Evolutionary conservation across 352 stramenopile species (phyloP), one percentile per base, ranked within the genome.

Genomic region (Phytophthora citrophthora): DNA sequence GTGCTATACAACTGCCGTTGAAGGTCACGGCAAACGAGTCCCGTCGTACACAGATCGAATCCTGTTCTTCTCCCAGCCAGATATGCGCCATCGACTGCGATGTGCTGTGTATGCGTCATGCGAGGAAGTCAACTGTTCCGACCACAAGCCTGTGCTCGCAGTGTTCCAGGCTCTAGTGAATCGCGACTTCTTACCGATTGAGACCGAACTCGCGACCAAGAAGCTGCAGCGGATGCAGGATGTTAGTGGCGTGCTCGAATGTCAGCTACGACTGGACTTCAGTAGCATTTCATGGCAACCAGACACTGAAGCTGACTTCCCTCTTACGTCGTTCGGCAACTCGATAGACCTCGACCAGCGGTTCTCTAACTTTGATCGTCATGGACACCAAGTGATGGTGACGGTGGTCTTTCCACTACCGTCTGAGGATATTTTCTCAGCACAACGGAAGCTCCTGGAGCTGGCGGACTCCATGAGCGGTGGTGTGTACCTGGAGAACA

Each of bases 11-110:
- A 90, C 79, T 3, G 51, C 52, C 0, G 60, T 91, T 1, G 72
- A 83, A 24, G 79, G 76, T n/a, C 79, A 80, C 16, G 79, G 82
- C 12, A 71, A 46, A 49, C 90, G 90, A 29, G 82, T 95, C 12
- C 91, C 91, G 23, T 97, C 89, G 24, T 97, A 96, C 66, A 97
- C 91, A 9, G 91, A 97, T 53, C 88, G 91, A 16, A 95, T 97
- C 29, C 68, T 97, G 36, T 89, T 86, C 45, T 84, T 89, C 45
- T 96, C 89, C 8, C 77, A 95, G 36, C 64, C 72, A 0, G 86
- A 94, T 59, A 78, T 93, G 70, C 61, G 76, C 8, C 67, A 81
- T 29, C 77, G 81, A 8, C 69, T 96, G 36, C 77, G 76, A 18
- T 91, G 88, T 50, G 73, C 72, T 16, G 53, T 74, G 18, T 97